These are phyloP conservation scores for Plectosphaerella plurivora DNA, from an alignment of 2,329 filamentous ascomycete genomes.

Conservation along the genomic window DNA sequence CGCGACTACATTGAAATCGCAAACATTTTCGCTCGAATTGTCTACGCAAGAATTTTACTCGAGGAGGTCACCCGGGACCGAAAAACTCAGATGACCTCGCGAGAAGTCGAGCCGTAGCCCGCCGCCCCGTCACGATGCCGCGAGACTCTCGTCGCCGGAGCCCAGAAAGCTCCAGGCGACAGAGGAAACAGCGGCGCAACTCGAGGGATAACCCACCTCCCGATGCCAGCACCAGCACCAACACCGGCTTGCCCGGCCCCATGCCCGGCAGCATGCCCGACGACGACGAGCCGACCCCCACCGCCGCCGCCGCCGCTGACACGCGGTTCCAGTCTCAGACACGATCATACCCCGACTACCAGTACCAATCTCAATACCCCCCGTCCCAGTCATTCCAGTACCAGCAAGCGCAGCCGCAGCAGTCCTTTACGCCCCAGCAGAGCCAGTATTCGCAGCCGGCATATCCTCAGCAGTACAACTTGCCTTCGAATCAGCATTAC, in stretches of 20 bases:
- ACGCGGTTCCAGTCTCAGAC: neutral
- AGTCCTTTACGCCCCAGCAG: neutral
- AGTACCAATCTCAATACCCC: neutral
- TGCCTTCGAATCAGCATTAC: conserved; percentile 5
- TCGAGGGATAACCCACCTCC: conserved; percentile 9
- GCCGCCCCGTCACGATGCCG: conserved; percentile 38
- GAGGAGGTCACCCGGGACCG: neutral
- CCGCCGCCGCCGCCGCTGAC: neutral
- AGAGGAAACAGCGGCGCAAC: conserved; percentile 21
- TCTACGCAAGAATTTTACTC: neutral
- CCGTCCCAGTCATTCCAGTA: conserved; percentile 2
- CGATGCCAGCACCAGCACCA: conserved; percentile 3
- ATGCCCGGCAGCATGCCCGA: conserved; percentile 4
- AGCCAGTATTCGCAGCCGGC: conserved; percentile 15
- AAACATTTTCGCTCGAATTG: neutral
- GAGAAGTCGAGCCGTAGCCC: conserved; percentile 5
- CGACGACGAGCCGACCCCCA: neutral
- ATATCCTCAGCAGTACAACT: conserved; percentile 12
- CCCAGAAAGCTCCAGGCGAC: conserved; percentile 50
- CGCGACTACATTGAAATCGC: neutral
- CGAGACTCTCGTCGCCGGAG: conserved; percentile 51
- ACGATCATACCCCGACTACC: conserved; percentile 1
- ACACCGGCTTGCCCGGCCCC: conserved; percentile 4
- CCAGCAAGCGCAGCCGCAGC: conserved; percentile 1
- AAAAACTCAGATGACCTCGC: too few species aligned